A percentile compares a stretch with the other conserved stretches of the same genome.
These are phyloP conservation scores for Pseudonitzschia delicatissima DNA, from an alignment of 108 stramenopile species.

Conservation along the genomic window DNA sequence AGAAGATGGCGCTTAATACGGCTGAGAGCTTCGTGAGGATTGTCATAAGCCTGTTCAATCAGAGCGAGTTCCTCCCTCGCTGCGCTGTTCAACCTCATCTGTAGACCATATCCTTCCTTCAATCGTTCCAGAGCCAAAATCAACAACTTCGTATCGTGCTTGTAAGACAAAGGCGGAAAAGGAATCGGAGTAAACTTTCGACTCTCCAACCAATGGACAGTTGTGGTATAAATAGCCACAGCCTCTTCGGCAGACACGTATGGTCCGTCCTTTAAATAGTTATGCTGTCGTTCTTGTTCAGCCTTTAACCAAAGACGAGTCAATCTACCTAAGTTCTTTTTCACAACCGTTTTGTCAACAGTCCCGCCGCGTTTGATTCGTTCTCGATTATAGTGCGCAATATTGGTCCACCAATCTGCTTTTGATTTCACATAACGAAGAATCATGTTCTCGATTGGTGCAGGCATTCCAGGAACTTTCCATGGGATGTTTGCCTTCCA, in stretches of 20 bases:
- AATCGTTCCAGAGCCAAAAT: conserved; percentile 98
- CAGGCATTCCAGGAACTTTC: conserved; percentile 99
- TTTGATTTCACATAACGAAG: conserved; percentile 99
- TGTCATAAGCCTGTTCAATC: conserved; percentile 99
- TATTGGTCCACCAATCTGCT: conserved; percentile 99
- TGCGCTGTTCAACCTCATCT: conserved; percentile 91
- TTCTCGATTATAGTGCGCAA: conserved; percentile 99
- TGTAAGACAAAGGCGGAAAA: conserved; percentile 99
- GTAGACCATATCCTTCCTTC: conserved; percentile 95
- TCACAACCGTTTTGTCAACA: conserved; percentile 99
- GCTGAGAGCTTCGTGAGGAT: conserved; percentile 98
- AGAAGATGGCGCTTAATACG: conserved; percentile 98
- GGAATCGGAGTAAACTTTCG: conserved; percentile 98
- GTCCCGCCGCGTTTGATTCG: conserved; percentile 99
- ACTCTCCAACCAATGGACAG: conserved; percentile 99
- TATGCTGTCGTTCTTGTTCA: conserved; percentile 99
- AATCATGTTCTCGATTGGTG: conserved; percentile 99
- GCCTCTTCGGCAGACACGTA: conserved; percentile 99
- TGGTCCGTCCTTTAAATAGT: conserved; percentile 98
- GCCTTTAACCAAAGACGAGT: conserved; percentile 99
- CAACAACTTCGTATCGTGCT: conserved; percentile 99
- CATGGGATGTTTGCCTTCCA: conserved; percentile 99
- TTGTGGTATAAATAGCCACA: conserved; percentile 99
- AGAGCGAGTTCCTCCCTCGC: conserved; percentile 97
- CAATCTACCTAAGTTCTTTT: conserved; percentile 97